A percentile compares a stretch with the other conserved stretches of the same genome.
These are phyloP conservation scores for Capsicum chinense DNA, from an alignment of 257 asterid species.

Conservation along the genomic window DNA sequence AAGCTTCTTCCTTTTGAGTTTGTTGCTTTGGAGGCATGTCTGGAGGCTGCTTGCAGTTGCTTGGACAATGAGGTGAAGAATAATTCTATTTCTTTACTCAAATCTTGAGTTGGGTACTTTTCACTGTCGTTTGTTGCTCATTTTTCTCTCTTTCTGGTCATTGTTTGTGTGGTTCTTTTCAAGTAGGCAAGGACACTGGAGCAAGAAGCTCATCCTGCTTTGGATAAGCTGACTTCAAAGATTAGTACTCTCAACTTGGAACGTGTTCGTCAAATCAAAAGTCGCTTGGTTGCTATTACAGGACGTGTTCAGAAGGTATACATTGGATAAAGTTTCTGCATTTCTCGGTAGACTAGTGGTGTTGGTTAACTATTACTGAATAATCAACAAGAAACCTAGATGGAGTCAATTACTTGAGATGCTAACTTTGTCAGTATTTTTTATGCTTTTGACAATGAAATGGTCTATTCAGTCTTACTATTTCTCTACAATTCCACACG, in stretches of 20 bases:
- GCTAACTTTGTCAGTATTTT: conserved; percentile 3
- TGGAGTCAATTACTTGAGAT: conserved; percentile 4
- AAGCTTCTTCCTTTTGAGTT: conserved; percentile 95
- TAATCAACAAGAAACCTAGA: background rate
- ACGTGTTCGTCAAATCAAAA: conserved; percentile 92
- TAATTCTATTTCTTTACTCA: conserved; percentile 27
- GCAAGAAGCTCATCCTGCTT: conserved; percentile 97
- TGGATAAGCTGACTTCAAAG: conserved; percentile 87
- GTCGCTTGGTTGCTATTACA: conserved; percentile 92
- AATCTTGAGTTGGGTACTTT: conserved; percentile 1
- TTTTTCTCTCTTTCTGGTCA: conserved; percentile 14
- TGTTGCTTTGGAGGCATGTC: conserved; percentile 96
- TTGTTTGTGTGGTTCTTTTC: conserved; percentile 34
- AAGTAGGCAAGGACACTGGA: conserved; percentile 91
- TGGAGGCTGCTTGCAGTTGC: conserved; percentile 96
- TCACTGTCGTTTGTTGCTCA: conserved; percentile 16
- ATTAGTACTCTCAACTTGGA: conserved; percentile 97
- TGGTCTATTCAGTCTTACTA: conserved; percentile 2
- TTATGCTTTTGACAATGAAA: background rate
- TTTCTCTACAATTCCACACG: background rate
- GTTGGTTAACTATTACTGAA: background rate
- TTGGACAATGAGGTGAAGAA: conserved; percentile 77
- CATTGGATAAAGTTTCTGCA: conserved; percentile 20
- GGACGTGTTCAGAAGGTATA: conserved; percentile 97
- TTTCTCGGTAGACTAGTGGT: conserved; percentile 4